Evolutionary conservation across 306 rosid genomes (phyloP).

Genomic region (Inga oerstediana): DNA sequence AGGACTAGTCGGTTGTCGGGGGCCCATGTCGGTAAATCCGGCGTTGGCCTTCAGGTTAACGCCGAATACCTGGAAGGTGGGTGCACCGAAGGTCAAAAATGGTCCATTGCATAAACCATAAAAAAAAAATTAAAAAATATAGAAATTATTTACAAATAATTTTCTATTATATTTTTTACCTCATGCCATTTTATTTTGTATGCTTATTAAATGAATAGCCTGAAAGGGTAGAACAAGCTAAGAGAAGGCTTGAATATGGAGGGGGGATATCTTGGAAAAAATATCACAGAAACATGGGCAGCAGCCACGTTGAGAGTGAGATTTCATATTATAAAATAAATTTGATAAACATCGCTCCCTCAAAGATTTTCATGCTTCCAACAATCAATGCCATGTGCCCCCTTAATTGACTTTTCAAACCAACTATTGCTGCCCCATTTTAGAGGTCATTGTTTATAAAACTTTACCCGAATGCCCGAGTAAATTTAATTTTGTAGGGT

Average conservation of each 20-base stretch:
- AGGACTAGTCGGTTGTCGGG: too few relatives aligned
- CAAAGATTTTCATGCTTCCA: constrained; percentile 26
- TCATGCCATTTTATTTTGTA: background rate
- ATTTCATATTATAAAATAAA: background rate
- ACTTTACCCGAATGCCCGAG: too few relatives aligned
- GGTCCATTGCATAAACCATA: too few relatives aligned
- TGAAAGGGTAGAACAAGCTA: background rate
- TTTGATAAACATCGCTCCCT: constrained; percentile 8
- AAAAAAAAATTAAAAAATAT: background rate
- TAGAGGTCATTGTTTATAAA: background rate
- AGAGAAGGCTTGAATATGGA: background rate
- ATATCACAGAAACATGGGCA: background rate
- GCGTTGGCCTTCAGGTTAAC: too few relatives aligned
- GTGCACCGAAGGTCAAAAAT: too few relatives aligned
- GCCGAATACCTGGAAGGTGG: too few relatives aligned
- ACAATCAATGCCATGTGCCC: constrained; percentile 22
- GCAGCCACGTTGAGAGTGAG: background rate
- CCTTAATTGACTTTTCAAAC: background rate
- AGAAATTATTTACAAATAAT: too few relatives aligned
- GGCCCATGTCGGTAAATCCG: too few relatives aligned
- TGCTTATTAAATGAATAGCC: background rate
- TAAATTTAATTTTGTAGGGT: too few relatives aligned
- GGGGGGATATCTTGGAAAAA: background rate
- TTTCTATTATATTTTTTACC: background rate
- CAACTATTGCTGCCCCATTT: background rate